phyloP scores from a whole-genome alignment of 2,329 filamentous ascomycete species.

The Ophiocordyceps robertsii region DNA sequence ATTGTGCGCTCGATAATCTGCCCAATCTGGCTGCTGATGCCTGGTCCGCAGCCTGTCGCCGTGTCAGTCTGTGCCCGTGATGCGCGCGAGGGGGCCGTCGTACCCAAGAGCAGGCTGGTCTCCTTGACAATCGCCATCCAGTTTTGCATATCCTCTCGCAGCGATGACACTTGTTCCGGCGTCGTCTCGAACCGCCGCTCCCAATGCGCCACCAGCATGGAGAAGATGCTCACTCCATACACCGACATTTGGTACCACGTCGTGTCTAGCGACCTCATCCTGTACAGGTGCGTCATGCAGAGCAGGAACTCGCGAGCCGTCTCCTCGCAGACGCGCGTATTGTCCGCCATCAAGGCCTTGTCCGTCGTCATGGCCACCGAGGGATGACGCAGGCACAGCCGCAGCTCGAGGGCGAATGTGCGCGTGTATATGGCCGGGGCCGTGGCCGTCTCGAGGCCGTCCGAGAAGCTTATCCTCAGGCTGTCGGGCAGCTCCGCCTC shows the following conservation, averaged over 20 bases:
- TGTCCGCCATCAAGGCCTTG: conserved; percentile 41
- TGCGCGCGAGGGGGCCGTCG: conserved; percentile 11
- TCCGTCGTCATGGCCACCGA: conserved; percentile 44
- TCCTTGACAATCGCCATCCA: conserved; percentile 59
- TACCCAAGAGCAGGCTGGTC: conserved; percentile 53
- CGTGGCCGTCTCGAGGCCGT: conserved; percentile 26
- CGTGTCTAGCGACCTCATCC: conserved; percentile 57
- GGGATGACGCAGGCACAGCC: conserved; percentile 47
- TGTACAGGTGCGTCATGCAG: conserved; percentile 43
- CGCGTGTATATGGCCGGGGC: conserved; percentile 42
- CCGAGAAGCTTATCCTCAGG: conserved; percentile 33
- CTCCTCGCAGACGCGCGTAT: conserved; percentile 52
- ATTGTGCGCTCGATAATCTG: conserved; percentile 38
- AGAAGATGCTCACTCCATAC: conserved; percentile 61
- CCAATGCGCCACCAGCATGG: conserved; percentile 55
- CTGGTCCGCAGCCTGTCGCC: conserved; percentile 26
- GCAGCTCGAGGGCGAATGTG: conserved; percentile 41
- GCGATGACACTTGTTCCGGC: conserved; percentile 39
- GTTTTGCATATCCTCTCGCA: conserved; percentile 53
- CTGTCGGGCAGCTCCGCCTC: conserved; percentile 49
- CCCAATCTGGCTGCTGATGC: conserved; percentile 29
- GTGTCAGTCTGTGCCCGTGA: conserved; percentile 5
- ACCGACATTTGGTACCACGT: conserved; percentile 66
- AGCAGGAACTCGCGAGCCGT: conserved; percentile 51
- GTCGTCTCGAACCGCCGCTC: conserved; percentile 50